Evolutionary conservation across 768 basidiomycete species (phyloP).

Genomic region (Kwoniella dendrophila): DNA sequence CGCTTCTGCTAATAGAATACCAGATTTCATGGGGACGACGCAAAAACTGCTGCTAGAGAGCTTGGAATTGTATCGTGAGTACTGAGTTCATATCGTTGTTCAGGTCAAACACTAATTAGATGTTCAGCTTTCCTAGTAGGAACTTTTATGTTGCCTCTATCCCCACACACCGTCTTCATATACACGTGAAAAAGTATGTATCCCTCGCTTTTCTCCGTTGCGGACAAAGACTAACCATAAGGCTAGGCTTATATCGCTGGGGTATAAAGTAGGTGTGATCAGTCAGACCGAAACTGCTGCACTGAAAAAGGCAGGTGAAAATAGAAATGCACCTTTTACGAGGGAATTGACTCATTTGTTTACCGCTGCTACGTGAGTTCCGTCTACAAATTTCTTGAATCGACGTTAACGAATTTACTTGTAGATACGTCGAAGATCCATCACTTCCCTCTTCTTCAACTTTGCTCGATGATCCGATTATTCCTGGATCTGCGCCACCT

Average conservation of each 20-base stretch:
- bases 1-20: conserved; percentile 15
- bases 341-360: conserved; percentile 71
- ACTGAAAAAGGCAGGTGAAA: conserved; percentile 55
- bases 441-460: conserved; percentile 49
- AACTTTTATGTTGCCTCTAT: conserved; percentile 57
- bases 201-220: background rate
- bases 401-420: background rate
- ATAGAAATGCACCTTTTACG: conserved; percentile 56
- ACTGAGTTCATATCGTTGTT: background rate
- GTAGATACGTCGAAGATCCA: conserved; percentile 74
- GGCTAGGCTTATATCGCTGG: conserved; percentile 52
- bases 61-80: conserved; percentile 54
- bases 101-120: conserved; percentile 4
- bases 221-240: background rate
- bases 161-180: conserved; percentile 53
- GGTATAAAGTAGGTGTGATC: conserved; percentile 56
- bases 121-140: conserved; percentile 47
- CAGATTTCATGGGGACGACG: conserved; percentile 56
- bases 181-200: conserved; percentile 56
- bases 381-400: background rate
- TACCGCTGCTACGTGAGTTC: conserved; percentile 79
- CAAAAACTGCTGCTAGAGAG: conserved; percentile 54
- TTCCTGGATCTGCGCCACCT: conserved; percentile 57
- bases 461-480: conserved; percentile 50
- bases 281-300: conserved; percentile 57